Conservation (phyloP, 2,329 filamentous ascomycete species). For the Colletotrichum sp. region DNA sequence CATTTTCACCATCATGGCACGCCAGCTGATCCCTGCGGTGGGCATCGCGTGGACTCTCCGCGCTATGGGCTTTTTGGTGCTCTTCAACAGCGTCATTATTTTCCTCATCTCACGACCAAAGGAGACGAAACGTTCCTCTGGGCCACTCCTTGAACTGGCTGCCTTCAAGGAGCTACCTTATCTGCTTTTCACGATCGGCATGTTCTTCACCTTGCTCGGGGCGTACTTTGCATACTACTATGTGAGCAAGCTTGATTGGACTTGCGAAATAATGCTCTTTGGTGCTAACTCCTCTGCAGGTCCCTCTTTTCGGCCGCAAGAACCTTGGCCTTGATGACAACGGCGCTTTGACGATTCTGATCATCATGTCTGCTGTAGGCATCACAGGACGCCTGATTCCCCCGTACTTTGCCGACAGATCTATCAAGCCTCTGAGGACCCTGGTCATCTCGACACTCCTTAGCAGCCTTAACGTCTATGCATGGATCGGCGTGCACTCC, state of each 20-base stretch:
- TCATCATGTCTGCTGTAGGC: slow-evolving; percentile 22
- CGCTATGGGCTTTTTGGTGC: slow-evolving; percentile 71
- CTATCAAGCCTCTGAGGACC: slow-evolving; percentile 21
- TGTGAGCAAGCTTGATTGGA: background rate
- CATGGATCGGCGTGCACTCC: slow-evolving; percentile 41
- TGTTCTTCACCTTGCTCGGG: slow-evolving; percentile 16
- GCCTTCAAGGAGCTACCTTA: slow-evolving; percentile 19
- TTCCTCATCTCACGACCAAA: slow-evolving; percentile 6
- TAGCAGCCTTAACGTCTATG: slow-evolving; percentile 12
- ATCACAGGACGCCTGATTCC: slow-evolving; percentile 22
- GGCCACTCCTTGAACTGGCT: slow-evolving; percentile 7
- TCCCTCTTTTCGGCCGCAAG: background rate
- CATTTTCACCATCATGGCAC: slow-evolving; percentile 58
- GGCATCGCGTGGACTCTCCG: slow-evolving; percentile 66
- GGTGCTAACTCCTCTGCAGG: background rate
- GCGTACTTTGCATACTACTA: slow-evolving; percentile 19
- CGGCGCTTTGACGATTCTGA: slow-evolving; percentile 4
- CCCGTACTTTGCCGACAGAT: slow-evolving; percentile 20
- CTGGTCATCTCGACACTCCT: slow-evolving; percentile 14
- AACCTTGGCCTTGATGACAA: slow-evolving; percentile 2
- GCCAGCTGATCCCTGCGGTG: slow-evolving; percentile 53
- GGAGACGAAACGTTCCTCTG: background rate
- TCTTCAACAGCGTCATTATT: slow-evolving; percentile 52
- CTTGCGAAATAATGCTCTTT: too few relatives aligned
- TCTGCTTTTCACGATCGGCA: slow-evolving; percentile 11